Percentiles rank a stretch among this genome's conserved stretches.
These are phyloP conservation scores for Penicillium olsonii DNA, from an alignment of 2,329 filamentous ascomycete species.

Conservation along the genomic window DNA sequence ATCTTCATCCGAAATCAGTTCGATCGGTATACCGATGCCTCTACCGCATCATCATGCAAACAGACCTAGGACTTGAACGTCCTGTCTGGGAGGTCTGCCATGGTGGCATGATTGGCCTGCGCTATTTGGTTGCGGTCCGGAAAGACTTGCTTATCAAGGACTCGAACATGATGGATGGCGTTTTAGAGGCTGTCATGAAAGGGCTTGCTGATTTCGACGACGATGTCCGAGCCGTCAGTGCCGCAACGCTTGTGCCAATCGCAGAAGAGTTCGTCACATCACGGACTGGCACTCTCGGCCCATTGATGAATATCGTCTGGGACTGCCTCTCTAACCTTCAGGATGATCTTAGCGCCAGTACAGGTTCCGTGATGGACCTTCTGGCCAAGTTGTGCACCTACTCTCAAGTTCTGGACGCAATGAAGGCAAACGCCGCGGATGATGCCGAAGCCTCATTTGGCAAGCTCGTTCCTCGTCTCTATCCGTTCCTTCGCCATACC, in stretches of 20 bases:
- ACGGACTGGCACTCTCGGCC: conserved; percentile 73
- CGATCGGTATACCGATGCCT: conserved; percentile 81
- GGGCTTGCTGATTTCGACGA: conserved; percentile 89
- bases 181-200: conserved; percentile 91
- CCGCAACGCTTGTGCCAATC: conserved; percentile 95
- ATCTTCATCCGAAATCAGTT: conserved; percentile 77
- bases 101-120: conserved; percentile 93
- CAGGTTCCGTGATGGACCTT: conserved; percentile 97
- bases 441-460: conserved; percentile 89
- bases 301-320: conserved; percentile 93
- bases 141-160: conserved; percentile 88
- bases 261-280: conserved; percentile 90
- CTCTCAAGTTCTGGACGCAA: conserved; percentile 85
- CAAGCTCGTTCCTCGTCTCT: conserved; percentile 86
- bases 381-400: conserved; percentile 94
- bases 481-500: conserved; percentile 94
- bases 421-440: conserved; percentile 83
- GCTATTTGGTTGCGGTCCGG: conserved; percentile 91
- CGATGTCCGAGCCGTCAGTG: conserved; percentile 94
- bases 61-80: conserved; percentile 70
- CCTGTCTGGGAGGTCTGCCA: conserved; percentile 94
- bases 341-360: conserved; percentile 95
- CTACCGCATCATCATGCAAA: conserved; percentile 88
- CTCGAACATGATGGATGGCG: conserved; percentile 83
- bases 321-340: conserved; percentile 95